Evolutionary conservation across 306 rosid species (phyloP).

Genomic region (Dalbergia cochinchinensis): DNA sequence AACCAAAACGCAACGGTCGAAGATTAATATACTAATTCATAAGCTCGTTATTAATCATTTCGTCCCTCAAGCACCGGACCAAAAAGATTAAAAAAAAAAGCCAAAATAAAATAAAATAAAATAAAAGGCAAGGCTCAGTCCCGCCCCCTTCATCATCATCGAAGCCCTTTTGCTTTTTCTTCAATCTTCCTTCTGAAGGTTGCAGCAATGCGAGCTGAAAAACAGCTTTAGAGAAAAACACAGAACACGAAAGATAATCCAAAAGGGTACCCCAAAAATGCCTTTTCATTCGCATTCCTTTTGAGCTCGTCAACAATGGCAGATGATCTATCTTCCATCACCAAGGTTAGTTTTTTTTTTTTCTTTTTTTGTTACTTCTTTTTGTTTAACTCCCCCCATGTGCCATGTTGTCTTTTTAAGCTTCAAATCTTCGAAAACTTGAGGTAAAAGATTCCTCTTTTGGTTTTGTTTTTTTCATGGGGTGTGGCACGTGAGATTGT

Average conservation of each 20-base stretch:
- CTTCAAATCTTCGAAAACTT: conserved; percentile 35
- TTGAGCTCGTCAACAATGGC: conserved; percentile 84
- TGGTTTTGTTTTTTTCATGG: conserved; percentile 49
- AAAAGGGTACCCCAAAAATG: conserved; percentile 60
- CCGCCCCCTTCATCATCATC: conserved; percentile 41
- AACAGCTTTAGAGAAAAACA: conserved; percentile 40
- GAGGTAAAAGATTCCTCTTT: conserved; percentile 41
- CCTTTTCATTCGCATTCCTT: conserved; percentile 66
- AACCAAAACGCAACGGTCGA: conserved; percentile 45
- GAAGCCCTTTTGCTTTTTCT: conserved; percentile 51
- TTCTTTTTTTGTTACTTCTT: neutral
- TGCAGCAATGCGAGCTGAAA: conserved; percentile 54
- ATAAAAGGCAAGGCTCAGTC: neutral
- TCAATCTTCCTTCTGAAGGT: conserved; percentile 32
- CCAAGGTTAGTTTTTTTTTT: conserved; percentile 64
- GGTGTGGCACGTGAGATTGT: conserved; percentile 57
- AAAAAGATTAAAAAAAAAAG: neutral
- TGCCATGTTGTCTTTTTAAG: conserved; percentile 37
- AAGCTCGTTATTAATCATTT: conserved; percentile 37
- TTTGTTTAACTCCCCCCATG: neutral
- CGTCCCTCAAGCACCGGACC: conserved; percentile 45
- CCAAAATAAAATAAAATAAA: neutral
- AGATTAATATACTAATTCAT: neutral
- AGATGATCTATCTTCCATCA: conserved; percentile 74
- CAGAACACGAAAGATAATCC: conserved; percentile 16